These are phyloP conservation scores for Climacium dendroides DNA, from an alignment of 225 moss, liverwort and hornwort genomes.

Conservation along the genomic window DNA sequence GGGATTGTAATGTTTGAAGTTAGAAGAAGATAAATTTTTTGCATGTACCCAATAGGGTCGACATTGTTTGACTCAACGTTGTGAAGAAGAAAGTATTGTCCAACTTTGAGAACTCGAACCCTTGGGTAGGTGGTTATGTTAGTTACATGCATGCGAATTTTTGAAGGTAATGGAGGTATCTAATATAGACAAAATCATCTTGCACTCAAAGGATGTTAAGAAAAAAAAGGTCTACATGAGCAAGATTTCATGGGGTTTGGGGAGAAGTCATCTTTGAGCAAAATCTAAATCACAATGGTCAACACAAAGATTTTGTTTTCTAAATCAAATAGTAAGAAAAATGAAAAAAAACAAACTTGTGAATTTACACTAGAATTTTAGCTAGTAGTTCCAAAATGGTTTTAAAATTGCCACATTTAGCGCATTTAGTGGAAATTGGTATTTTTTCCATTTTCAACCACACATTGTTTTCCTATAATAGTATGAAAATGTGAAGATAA, in stretches of 20 bases:
- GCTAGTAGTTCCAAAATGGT: not conserved
- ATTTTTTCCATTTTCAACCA: no score
- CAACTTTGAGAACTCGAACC: no score
- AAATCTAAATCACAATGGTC: not conserved
- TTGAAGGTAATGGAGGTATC: not conserved
- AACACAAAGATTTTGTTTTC: no score
- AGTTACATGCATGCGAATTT: not conserved
- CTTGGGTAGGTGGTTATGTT: not conserved
- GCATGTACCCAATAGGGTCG: not conserved
- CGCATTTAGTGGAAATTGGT: not conserved
- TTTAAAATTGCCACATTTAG: not conserved
- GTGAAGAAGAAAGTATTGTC: not conserved
- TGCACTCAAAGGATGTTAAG: not conserved
- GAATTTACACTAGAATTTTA: not conserved
- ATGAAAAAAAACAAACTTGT: not conserved
- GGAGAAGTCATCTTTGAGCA: not conserved
- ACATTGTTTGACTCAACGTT: not conserved
- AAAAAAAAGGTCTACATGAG: not conserved
- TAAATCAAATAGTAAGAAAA: not conserved
- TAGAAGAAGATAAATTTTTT: no score
- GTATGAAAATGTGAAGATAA: rapidly evolving
- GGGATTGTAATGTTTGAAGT: not conserved
- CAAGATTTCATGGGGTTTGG: not conserved
- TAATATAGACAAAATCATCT: not conserved
- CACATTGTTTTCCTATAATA: not conserved